These are phyloP conservation scores for Neolecta irregularis DNA, from an alignment of 1,139 yeast genomes.

Conservation along the genomic window DNA sequence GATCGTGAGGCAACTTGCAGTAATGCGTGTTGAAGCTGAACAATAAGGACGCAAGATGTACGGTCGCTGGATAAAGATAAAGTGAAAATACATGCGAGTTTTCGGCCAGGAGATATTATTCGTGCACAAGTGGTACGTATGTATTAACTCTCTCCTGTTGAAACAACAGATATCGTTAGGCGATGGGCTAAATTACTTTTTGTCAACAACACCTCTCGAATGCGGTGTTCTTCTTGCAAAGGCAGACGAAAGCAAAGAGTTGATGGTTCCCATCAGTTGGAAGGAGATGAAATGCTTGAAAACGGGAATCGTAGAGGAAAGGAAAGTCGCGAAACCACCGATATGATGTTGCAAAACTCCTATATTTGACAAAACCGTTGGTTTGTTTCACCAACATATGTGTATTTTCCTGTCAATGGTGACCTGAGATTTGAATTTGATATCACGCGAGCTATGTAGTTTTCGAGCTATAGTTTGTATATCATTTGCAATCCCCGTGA, in stretches of 20 bases:
- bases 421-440: no score
- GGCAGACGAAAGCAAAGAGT: constrained; percentile 47
- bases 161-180: constrained; percentile 59
- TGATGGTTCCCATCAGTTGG: constrained; percentile 91
- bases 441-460: no score
- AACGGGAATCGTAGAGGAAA: constrained; percentile 57
- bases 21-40: not conserved
- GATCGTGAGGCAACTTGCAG: constrained; percentile 31
- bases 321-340: constrained; percentile 94
- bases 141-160: not conserved
- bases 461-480: no score
- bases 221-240: constrained; percentile 87
- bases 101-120: constrained; percentile 83
- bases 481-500: no score
- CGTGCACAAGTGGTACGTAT: constrained; percentile 39
- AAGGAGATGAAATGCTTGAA: constrained; percentile 72
- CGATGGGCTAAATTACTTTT: constrained; percentile 80
- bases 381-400: no score
- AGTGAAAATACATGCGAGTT: constrained; percentile 62
- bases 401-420: no score
- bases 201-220: constrained; percentile 80
- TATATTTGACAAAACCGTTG: no score
- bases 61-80: constrained; percentile 83
- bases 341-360: not conserved
- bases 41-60: constrained; percentile 55